A percentile compares a stretch with the other conserved stretches of the same genome.
Evolutionary conservation across 2,329 filamentous ascomycete species (phyloP).

Genomic region (Fusarium miscanthi): DNA sequence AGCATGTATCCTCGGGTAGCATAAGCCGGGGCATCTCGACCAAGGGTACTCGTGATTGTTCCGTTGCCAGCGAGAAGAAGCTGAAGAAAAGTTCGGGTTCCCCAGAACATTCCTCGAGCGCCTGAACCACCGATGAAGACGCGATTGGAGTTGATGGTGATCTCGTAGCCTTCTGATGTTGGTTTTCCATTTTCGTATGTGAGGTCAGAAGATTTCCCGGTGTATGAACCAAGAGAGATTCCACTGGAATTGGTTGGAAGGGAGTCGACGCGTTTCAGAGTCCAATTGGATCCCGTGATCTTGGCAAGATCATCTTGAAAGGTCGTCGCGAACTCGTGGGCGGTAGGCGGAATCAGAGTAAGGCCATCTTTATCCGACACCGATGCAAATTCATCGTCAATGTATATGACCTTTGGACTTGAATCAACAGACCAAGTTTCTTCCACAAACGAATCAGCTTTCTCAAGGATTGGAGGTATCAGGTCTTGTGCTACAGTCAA

Average conservation of each 20-base stretch:
- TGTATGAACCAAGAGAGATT: neutral
- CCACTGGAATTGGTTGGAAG: neutral
- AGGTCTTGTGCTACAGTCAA: constrained; percentile 3
- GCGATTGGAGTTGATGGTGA: constrained; percentile 6
- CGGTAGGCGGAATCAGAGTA: constrained; percentile 7
- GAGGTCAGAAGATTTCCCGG: neutral
- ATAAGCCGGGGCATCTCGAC: constrained; percentile 13
- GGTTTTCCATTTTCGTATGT: constrained; percentile 3
- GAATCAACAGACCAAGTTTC: neutral
- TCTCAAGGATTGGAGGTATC: constrained; percentile 4
- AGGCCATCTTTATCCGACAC: neutral
- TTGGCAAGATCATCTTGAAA: constrained; percentile 12
- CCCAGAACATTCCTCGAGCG: constrained; percentile 27
- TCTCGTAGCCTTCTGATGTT: constrained; percentile 18
- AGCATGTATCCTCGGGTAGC: constrained; percentile 21
- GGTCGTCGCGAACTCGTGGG: constrained; percentile 2
- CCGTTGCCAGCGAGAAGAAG: constrained; percentile 11
- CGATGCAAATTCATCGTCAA: neutral
- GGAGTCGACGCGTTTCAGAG: neutral
- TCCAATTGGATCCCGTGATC: constrained; percentile 15
- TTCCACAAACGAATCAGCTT: neutral
- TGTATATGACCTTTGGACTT: constrained; percentile 1
- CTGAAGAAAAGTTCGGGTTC: constrained; percentile 18
- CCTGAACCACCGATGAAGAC: constrained; percentile 19
- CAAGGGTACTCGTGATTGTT: neutral